phyloP scores from a whole-genome alignment of 768 basidiomycete species.

The Termitomyces sp. region DNA sequence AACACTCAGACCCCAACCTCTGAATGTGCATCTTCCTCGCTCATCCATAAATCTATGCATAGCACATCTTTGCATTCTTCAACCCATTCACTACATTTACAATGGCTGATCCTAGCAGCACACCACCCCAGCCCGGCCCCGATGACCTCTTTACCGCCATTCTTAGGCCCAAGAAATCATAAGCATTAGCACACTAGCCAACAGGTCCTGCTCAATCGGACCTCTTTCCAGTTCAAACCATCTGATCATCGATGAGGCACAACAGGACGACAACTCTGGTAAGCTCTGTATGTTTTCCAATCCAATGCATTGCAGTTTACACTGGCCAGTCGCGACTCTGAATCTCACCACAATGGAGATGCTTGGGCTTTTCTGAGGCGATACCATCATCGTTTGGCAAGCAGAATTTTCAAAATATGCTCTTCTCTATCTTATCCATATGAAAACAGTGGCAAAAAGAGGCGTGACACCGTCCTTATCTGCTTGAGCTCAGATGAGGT shows the following conservation, averaged over 20 bases:
- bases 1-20: constrained; percentile 10
- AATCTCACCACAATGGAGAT: constrained; percentile 96
- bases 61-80: constrained; percentile 16
- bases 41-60: constrained; percentile 18
- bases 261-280: constrained; percentile 96
- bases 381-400: constrained; percentile 91
- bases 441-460: constrained; percentile 81
- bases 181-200: constrained; percentile 29
- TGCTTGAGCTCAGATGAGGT: constrained; percentile 94
- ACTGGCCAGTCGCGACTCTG: constrained; percentile 73
- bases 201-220: constrained; percentile 16
- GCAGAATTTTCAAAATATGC: constrained; percentile 13
- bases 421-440: neutral
- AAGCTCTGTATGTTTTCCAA: constrained; percentile 18
- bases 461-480: constrained; percentile 95
- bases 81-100: constrained; percentile 12
- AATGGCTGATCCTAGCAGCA: constrained; percentile 82
- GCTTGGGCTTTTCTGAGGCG: constrained; percentile 93
- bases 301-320: neutral
- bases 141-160: constrained; percentile 95
- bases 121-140: constrained; percentile 72
- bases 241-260: constrained; percentile 93
- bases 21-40: constrained; percentile 34
- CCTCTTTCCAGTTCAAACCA: constrained; percentile 77
- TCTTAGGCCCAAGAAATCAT: constrained; percentile 97